phyloP scores from a whole-genome alignment of 2,329 filamentous ascomycete species.

The Aspergillus amoenus region DNA sequence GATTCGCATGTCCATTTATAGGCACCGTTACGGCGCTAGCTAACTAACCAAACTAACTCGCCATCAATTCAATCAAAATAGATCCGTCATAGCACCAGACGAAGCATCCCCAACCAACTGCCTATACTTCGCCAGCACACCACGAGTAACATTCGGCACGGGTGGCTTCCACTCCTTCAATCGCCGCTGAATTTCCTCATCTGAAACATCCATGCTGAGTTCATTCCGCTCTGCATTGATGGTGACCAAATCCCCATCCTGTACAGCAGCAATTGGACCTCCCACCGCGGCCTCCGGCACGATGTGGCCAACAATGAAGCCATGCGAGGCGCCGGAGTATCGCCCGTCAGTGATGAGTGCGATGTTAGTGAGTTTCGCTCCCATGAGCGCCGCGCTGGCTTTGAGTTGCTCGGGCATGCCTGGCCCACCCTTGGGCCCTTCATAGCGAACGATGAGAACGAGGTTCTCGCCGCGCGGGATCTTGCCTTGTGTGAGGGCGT shows the following conservation, averaged over 20 bases:
- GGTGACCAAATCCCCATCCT: constrained; percentile 76
- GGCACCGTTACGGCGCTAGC: background rate
- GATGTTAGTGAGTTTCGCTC: constrained; percentile 80
- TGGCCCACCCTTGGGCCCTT: constrained; percentile 88
- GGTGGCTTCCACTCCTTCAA: constrained; percentile 69
- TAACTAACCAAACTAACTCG: no score
- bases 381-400: constrained; percentile 87
- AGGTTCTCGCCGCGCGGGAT: constrained; percentile 76
- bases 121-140: constrained; percentile 87
- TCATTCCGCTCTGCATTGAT: constrained; percentile 80
- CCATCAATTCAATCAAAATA: constrained; percentile 50
- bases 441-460: constrained; percentile 87
- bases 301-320: constrained; percentile 92
- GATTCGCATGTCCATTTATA: no score
- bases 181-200: constrained; percentile 68
- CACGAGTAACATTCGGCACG: constrained; percentile 70
- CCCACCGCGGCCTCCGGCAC: constrained; percentile 87
- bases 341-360: constrained; percentile 90
- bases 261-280: constrained; percentile 80
- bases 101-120: constrained; percentile 85
- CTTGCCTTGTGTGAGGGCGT: constrained; percentile 68
- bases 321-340: constrained; percentile 84
- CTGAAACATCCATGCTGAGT: constrained; percentile 68
- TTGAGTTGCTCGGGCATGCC: constrained; percentile 96
- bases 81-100: constrained; percentile 85